phyloP scores from a whole-genome alignment of 805 yeast genomes.

The Aciculoconidium aculeatum region DNA sequence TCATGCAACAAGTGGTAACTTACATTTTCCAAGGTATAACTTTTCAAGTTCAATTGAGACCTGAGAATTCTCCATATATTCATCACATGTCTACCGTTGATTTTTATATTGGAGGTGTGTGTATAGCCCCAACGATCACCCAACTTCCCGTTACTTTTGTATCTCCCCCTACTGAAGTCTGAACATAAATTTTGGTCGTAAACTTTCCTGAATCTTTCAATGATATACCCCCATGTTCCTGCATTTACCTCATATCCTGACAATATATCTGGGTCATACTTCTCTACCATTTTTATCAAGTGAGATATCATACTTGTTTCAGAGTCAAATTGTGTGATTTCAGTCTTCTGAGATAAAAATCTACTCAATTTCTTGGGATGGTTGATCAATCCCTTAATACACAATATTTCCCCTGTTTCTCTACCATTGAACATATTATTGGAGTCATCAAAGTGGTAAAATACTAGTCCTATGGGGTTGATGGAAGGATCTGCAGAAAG shows the following conservation, averaged over 20 bases:
- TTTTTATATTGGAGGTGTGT: constrained; percentile 61
- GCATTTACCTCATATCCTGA: constrained; percentile 81
- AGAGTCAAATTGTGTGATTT: constrained; percentile 26
- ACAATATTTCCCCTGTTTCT: too few relatives aligned
- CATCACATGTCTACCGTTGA: constrained; percentile 78
- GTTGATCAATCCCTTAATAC: too few relatives aligned
- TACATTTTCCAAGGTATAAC: constrained; percentile 74
- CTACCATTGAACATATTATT: constrained; percentile 14
- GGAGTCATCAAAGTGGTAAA: constrained; percentile 55
- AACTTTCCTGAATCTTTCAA: constrained; percentile 50
- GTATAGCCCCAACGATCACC: constrained; percentile 78
- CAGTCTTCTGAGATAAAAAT: too few relatives aligned
- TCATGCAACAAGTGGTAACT: constrained; percentile 61
- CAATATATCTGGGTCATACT: constrained; percentile 80
- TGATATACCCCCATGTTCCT: constrained; percentile 84
- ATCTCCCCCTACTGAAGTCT: constrained; percentile 55
- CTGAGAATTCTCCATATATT: constrained; percentile 80
- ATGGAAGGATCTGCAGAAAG: constrained; percentile 55
- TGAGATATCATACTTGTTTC: constrained; percentile 58
- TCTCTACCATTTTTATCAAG: constrained; percentile 49
- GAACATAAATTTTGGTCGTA: constrained; percentile 50
- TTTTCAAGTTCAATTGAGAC: constrained; percentile 54
- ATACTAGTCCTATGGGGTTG: constrained; percentile 55
- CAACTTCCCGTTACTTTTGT: constrained; percentile 43
- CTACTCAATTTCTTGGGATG: too few relatives aligned